phyloP scores from a whole-genome alignment of 2,329 filamentous ascomycete genomes.

The Saccharata proteae region DNA sequence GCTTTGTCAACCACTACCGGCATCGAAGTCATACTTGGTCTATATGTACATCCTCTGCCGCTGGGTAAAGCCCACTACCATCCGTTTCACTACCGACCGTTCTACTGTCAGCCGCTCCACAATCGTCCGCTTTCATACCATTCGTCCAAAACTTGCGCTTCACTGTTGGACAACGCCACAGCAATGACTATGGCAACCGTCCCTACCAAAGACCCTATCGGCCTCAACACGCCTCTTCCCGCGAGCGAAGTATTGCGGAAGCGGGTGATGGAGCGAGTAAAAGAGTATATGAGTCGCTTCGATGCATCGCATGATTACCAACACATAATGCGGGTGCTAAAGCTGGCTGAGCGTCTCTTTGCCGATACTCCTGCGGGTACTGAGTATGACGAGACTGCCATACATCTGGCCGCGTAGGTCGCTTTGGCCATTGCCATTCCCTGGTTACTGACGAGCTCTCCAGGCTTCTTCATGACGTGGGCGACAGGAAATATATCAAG shows the following conservation, averaged over 20 bases:
- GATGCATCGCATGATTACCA: slow-evolving; percentile 70
- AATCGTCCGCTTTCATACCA: no score
- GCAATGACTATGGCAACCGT: slow-evolving; percentile 32
- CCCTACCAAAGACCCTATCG: slow-evolving; percentile 44
- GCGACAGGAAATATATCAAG: slow-evolving; percentile 64
- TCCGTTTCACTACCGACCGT: no score
- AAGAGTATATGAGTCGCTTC: slow-evolving; percentile 24
- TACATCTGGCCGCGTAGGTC: slow-evolving; percentile 51
- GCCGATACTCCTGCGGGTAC: slow-evolving; percentile 31
- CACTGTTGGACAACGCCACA: no score
- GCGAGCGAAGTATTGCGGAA: slow-evolving; percentile 16
- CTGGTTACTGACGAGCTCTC: neutral
- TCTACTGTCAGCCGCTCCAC: no score
- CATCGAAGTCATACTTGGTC: no score
- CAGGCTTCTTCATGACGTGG: slow-evolving; percentile 69
- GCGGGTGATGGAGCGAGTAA: slow-evolving; percentile 19
- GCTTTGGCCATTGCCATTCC: slow-evolving; percentile 11
- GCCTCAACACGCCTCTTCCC: slow-evolving; percentile 10
- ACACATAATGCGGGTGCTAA: slow-evolving; percentile 69
- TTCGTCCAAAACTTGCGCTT: no score
- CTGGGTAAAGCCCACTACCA: no score
- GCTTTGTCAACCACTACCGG: no score
- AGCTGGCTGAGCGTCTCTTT: slow-evolving; percentile 57
- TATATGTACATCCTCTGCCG: no score
- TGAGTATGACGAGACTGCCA: slow-evolving; percentile 36